Evolutionary conservation across 495 filamentous ascomycete species (phyloP).

Genomic region (Aspergillus carlsbadensis): DNA sequence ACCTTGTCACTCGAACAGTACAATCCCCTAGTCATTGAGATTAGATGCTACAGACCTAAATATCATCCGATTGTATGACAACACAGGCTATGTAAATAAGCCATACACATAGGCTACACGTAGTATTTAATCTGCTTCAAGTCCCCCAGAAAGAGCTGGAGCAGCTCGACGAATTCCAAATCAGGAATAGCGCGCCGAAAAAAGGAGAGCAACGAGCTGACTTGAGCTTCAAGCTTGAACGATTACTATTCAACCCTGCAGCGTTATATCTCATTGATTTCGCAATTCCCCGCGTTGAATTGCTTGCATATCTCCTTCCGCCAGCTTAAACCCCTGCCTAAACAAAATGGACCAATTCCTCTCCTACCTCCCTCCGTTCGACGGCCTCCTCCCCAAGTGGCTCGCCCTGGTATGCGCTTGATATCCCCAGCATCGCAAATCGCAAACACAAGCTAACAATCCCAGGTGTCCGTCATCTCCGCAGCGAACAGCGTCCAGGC

Average conservation of each 20-base stretch:
- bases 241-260: background rate
- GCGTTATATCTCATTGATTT: background rate
- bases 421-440: background rate
- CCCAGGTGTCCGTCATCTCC: constrained; percentile 72
- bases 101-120: too few relatives aligned
- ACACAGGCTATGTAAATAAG: too few relatives aligned
- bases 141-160: too few relatives aligned
- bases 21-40: too few relatives aligned
- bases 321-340: background rate
- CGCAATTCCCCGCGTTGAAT: background rate
- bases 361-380: constrained; percentile 50
- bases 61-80: too few relatives aligned
- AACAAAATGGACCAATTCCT: constrained; percentile 33
- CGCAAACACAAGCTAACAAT: constrained; percentile 6
- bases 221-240: background rate
- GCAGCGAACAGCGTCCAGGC: constrained; percentile 79
- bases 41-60: too few relatives aligned
- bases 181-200: too few relatives aligned
- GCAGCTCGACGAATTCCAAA: too few relatives aligned
- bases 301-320: background rate
- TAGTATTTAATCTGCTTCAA: too few relatives aligned
- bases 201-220: too few relatives aligned
- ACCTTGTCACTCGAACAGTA: background rate
- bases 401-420: constrained; percentile 55
- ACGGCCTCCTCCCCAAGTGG: constrained; percentile 66